phyloP scores from a whole-genome alignment of 768 basidiomycete species.

The Kwoniella sp. region DNA sequence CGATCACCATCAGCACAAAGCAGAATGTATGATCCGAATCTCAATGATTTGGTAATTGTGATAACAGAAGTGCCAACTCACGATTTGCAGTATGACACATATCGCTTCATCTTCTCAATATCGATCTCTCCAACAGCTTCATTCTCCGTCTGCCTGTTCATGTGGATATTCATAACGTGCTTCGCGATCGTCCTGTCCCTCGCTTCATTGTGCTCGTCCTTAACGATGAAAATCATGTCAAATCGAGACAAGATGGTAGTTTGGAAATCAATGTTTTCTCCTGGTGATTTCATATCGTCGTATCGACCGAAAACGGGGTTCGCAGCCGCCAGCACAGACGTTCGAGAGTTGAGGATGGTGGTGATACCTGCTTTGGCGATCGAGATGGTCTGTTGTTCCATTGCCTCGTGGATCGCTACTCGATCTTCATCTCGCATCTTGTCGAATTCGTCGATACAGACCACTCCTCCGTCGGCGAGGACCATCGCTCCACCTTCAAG shows the following conservation, averaged over 20 bases:
- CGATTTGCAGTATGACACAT: slow-evolving; percentile 95
- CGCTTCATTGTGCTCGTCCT: slow-evolving; percentile 93
- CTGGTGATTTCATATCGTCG: slow-evolving; percentile 74
- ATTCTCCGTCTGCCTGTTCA: slow-evolving; percentile 84
- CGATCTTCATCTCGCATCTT: slow-evolving; percentile 99
- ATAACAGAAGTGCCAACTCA: slow-evolving; percentile 58
- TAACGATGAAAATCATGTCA: slow-evolving; percentile 99
- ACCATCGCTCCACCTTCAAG: slow-evolving; percentile 99
- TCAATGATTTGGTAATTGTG: too few species aligned
- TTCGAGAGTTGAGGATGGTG: slow-evolving; percentile 91
- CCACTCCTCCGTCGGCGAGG: slow-evolving; percentile 94
- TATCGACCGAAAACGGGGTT: slow-evolving; percentile 98
- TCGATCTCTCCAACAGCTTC: slow-evolving; percentile 84
- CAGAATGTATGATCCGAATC: not conserved
- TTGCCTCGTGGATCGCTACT: slow-evolving; percentile 98
- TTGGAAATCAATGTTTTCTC: slow-evolving; percentile 58
- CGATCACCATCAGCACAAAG: not conserved
- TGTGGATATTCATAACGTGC: slow-evolving; percentile 98
- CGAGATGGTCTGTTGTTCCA: slow-evolving; percentile 99
- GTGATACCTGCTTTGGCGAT: slow-evolving; percentile 99
- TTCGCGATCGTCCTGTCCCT: slow-evolving; percentile 94
- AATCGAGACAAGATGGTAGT: slow-evolving; percentile 97
- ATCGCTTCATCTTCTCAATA: slow-evolving; percentile 97
- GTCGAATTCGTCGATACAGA: slow-evolving; percentile 99
- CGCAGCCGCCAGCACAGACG: slow-evolving; percentile 92